Percentiles rank a stretch among this genome's conserved stretches.
Conservation (phyloP, 306 rosid genomes). For the Trifolium subterraneum region DNA sequence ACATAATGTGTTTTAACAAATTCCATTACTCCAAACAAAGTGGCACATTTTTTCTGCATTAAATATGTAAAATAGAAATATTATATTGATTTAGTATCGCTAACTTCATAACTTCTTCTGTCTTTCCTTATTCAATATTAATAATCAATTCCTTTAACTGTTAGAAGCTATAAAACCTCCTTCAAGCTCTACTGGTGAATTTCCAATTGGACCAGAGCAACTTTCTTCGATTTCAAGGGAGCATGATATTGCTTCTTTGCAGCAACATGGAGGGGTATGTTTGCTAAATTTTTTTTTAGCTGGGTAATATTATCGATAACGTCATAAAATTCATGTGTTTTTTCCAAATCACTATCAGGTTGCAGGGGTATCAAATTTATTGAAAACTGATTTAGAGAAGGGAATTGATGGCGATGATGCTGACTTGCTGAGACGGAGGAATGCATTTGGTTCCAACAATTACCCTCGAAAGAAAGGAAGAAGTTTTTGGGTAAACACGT, state of each 20-base stretch:
- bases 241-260: conserved; percentile 60
- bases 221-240: conserved; percentile 79
- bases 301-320: background rate
- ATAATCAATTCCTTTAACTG: conserved; percentile 29
- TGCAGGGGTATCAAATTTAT: conserved; percentile 63
- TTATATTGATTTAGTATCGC: background rate
- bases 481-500: conserved; percentile 47
- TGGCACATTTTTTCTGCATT: background rate
- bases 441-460: conserved; percentile 79
- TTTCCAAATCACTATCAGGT: conserved; percentile 59
- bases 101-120: background rate
- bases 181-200: conserved; percentile 56
- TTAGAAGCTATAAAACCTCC: conserved; percentile 47
- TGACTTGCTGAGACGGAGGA: conserved; percentile 71
- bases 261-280: conserved; percentile 83
- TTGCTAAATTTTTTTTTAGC: conserved; percentile 13
- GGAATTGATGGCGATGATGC: conserved; percentile 80
- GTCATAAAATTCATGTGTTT: conserved; percentile 21
- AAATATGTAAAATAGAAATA: background rate
- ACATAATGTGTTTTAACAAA: background rate
- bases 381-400: conserved; percentile 77
- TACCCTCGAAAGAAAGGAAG: conserved; percentile 88
- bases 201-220: conserved; percentile 73
- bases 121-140: conserved; percentile 1
- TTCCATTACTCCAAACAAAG: background rate